Evolutionary conservation across 1,284 basidiomycete species (phyloP).

Genomic region (Cutaneotrichosporon curvatum): DNA sequence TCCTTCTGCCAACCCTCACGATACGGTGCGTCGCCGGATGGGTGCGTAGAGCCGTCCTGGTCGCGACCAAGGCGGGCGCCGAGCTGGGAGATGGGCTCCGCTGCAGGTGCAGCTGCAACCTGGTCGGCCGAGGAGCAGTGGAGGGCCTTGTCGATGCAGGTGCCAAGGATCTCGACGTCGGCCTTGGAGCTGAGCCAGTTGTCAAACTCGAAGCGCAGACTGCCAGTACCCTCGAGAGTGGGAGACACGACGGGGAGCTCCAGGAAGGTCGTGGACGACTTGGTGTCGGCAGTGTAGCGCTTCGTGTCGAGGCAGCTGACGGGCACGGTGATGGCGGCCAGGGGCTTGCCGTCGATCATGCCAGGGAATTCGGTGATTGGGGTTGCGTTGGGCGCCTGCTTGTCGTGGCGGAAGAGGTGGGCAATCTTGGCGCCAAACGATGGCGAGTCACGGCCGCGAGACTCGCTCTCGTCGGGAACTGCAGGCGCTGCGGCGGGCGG

Average conservation of each 20-base stretch:
- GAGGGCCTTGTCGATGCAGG: neutral
- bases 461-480: neutral
- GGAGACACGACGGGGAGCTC: neutral
- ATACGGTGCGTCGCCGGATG: no score
- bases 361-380: conserved; percentile 6
- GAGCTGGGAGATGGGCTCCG: neutral
- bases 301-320: conserved; percentile 3
- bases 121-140: neutral
- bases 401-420: conserved; percentile 3
- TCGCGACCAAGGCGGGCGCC: conserved; percentile 1
- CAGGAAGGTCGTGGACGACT: neutral
- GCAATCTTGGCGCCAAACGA: neutral
- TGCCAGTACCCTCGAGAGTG: neutral
- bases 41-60: no score
- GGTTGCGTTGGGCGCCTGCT: neutral
- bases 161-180: conserved; percentile 2
- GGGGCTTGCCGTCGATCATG: conserved; percentile 6
- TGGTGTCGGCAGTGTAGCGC: neutral
- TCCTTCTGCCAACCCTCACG: no score
- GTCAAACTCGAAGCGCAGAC: conserved; percentile 6
- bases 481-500: neutral
- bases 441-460: neutral
- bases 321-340: conserved; percentile 5
- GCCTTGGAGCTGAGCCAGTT: conserved; percentile 3
- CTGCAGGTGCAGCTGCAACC: neutral